phyloP scores from a whole-genome alignment of 2,329 filamentous ascomycete genomes.

The Gnomoniopsis smithogilvyi region DNA sequence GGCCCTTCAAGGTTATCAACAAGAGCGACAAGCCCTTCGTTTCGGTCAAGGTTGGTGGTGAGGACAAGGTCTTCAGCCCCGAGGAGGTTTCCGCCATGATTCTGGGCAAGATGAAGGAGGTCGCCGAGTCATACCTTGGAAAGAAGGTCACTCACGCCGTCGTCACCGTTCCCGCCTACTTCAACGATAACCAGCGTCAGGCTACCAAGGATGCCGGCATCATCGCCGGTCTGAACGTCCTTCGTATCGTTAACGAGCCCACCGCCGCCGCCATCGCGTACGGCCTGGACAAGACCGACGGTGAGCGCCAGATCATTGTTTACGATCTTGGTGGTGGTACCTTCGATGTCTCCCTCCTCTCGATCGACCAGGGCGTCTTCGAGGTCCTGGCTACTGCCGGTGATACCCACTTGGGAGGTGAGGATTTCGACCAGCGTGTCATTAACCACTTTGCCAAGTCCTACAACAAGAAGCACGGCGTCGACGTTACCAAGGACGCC shows the following conservation, averaged over 20 bases:
- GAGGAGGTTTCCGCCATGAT: slow-evolving; percentile 82
- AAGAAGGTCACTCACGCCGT: slow-evolving; percentile 85
- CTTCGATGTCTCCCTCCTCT: slow-evolving; percentile 90
- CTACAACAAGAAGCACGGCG: slow-evolving; percentile 97
- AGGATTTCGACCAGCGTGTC: slow-evolving; percentile 97
- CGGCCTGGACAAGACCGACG: slow-evolving; percentile 81
- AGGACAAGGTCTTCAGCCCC: slow-evolving; percentile 71
- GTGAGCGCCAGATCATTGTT: slow-evolving; percentile 85
- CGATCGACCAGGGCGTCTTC: slow-evolving; percentile 88
- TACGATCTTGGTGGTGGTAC: slow-evolving; percentile 94
- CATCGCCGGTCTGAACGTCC: slow-evolving; percentile 90
- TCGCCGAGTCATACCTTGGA: slow-evolving; percentile 74
- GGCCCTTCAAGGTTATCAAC: slow-evolving; percentile 91
- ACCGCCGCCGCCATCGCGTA: slow-evolving; percentile 95
- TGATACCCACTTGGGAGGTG: slow-evolving; percentile 97
- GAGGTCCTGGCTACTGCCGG: slow-evolving; percentile 92
- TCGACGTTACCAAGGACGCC: slow-evolving; percentile 88
- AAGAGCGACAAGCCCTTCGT: slow-evolving; percentile 89
- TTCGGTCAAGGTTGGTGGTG: slow-evolving; percentile 65
- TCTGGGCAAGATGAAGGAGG: slow-evolving; percentile 80
- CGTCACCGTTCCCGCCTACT: slow-evolving; percentile 94
- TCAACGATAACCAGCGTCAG: slow-evolving; percentile 97
- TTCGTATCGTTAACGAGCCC: slow-evolving; percentile 95
- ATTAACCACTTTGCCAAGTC: slow-evolving; percentile 95
- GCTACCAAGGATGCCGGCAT: slow-evolving; percentile 92